These are phyloP conservation scores for Blastobotrys malaysiensis DNA, from an alignment of 1,139 yeast species.

Conservation along the genomic window DNA sequence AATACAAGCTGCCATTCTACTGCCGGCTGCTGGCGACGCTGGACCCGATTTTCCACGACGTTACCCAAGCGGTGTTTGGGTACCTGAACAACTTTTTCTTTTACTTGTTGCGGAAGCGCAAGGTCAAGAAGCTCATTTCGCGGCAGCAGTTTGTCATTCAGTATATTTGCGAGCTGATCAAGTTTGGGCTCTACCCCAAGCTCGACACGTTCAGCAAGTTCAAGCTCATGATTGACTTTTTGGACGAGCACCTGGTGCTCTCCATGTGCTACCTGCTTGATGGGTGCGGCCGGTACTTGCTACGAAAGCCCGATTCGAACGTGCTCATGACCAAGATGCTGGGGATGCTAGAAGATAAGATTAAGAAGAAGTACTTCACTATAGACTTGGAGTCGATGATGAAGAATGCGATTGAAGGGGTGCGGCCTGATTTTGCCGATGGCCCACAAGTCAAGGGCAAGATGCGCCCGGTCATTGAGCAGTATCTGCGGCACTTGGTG, in stretches of 20 bases:
- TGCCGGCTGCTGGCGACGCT: slow-evolving; percentile 67
- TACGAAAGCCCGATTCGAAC: slow-evolving; percentile 56
- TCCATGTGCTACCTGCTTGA: slow-evolving; percentile 54
- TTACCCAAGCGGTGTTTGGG: slow-evolving; percentile 52
- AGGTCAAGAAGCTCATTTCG: slow-evolving; percentile 18
- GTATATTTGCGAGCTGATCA: slow-evolving; percentile 69
- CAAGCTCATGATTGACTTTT: slow-evolving; percentile 41
- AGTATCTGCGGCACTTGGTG: slow-evolving; percentile 31
- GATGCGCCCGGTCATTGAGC: slow-evolving; percentile 29
- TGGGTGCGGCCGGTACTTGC: slow-evolving; percentile 62
- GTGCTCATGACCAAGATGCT: slow-evolving; percentile 62
- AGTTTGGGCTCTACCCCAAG: slow-evolving; percentile 69
- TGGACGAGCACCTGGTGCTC: slow-evolving; percentile 21
- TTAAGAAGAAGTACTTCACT: slow-evolving; percentile 46
- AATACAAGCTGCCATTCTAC: slow-evolving; percentile 39
- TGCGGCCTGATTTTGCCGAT: slow-evolving; percentile 51
- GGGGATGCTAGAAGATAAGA: slow-evolving; percentile 47
- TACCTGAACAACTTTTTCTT: slow-evolving; percentile 42
- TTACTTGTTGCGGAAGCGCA: slow-evolving; percentile 23
- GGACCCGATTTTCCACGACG: slow-evolving; percentile 43
- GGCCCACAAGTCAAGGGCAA: slow-evolving; percentile 27
- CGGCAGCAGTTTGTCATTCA: slow-evolving; percentile 47
- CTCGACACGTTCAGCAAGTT: slow-evolving; percentile 70
- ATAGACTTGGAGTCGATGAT: slow-evolving; percentile 57
- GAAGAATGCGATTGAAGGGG: slow-evolving; percentile 51